These are phyloP conservation scores for Colletotrichum noveboracense DNA, from an alignment of 2,329 filamentous ascomycete genomes.

Conservation along the genomic window DNA sequence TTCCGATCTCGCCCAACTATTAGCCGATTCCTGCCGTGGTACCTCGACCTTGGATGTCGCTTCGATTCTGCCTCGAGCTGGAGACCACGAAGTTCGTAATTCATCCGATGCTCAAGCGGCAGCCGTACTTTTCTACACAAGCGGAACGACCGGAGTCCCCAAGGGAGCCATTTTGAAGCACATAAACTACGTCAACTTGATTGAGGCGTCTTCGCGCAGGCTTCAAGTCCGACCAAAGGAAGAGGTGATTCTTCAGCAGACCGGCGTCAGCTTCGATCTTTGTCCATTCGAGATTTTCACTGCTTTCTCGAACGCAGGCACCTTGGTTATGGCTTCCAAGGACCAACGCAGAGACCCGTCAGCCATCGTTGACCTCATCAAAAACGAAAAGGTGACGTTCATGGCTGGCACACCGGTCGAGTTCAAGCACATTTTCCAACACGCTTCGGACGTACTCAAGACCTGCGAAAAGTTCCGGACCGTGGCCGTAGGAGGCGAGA, in stretches of 20 bases:
- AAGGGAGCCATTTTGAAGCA: conserved; percentile 45
- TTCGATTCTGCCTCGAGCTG: not conserved
- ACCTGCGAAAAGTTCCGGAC: conserved; percentile 17
- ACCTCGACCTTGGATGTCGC: accelerated
- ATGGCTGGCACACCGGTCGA: conserved; percentile 48
- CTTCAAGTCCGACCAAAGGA: conserved; percentile 11
- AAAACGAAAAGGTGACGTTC: conserved; percentile 35
- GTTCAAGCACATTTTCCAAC: conserved; percentile 34
- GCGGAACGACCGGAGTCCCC: conserved; percentile 37
- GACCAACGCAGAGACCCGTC: conserved; percentile 36
- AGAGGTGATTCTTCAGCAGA: conserved; percentile 42
- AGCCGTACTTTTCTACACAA: conserved; percentile 37
- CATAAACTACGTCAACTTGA: conserved; percentile 30
- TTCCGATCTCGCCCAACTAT: not conserved
- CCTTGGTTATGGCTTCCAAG: conserved; percentile 37
- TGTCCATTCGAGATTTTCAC: conserved; percentile 41
- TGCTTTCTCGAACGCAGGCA: conserved; percentile 39
- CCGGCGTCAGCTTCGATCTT: conserved; percentile 44
- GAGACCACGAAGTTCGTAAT: not conserved
- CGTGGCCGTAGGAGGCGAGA: conserved; percentile 25
- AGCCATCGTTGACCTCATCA: conserved; percentile 39
- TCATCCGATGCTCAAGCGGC: not conserved
- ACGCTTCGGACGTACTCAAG: conserved; percentile 16
- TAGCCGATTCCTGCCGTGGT: not conserved
- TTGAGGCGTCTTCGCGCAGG: conserved; percentile 17